Conservation (phyloP, 1,284 basidiomycete species). For the Tranzscheliella williamsii region DNA sequence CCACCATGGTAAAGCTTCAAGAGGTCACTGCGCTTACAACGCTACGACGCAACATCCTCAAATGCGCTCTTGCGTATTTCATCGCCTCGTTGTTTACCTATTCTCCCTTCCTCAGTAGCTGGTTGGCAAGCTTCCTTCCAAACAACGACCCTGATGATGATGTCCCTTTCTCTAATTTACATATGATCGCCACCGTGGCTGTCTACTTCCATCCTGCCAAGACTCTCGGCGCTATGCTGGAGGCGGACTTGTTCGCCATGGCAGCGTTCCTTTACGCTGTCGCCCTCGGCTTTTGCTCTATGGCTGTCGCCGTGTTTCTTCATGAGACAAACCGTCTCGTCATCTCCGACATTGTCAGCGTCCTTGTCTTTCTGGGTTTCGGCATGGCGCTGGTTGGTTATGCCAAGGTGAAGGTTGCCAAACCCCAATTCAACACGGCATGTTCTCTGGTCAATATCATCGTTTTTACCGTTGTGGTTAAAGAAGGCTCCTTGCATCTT, state of each 20-base stretch:
- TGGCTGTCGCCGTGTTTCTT: constrained; percentile 63
- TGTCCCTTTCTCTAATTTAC: constrained; percentile 68
- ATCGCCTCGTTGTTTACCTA: constrained; percentile 91
- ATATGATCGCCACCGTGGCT: constrained; percentile 87
- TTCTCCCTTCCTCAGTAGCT: constrained; percentile 65
- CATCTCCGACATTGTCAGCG: constrained; percentile 60
- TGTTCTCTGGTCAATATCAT: constrained; percentile 53
- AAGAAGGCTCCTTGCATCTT: constrained; percentile 79
- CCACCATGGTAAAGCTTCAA: constrained; percentile 72
- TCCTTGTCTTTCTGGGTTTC: constrained; percentile 72
- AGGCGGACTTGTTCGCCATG: constrained; percentile 78
- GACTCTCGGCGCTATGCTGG: constrained; percentile 85
- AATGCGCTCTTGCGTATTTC: constrained; percentile 88
- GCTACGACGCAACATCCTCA: constrained; percentile 75
- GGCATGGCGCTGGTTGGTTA: constrained; percentile 81
- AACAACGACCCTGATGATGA: constrained; percentile 46
- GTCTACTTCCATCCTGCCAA: constrained; percentile 68
- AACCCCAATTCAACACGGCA: constrained; percentile 90
- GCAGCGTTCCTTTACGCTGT: constrained; percentile 74
- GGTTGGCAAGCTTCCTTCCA: constrained; percentile 46
- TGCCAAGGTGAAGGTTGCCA: constrained; percentile 85
- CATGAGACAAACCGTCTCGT: constrained; percentile 64
- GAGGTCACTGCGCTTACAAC: constrained; percentile 59
- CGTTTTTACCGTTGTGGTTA: constrained; percentile 68
- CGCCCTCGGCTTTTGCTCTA: constrained; percentile 74